Conservation (phyloP, 2,329 filamentous ascomycete genomes). For the Talaromyces piceae region DNA sequence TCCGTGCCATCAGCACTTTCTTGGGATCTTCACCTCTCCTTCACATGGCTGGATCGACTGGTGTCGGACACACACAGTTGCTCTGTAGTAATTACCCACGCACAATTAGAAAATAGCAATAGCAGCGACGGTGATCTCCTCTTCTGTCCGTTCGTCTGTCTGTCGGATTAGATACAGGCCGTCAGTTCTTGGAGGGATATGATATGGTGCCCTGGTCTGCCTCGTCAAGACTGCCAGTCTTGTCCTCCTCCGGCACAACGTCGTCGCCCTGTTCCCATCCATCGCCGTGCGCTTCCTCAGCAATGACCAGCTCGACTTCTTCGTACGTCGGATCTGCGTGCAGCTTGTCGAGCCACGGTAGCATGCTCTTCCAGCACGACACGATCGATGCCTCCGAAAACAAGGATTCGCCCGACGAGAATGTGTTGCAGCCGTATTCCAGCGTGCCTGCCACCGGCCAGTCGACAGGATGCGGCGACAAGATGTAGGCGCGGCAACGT, state of each 20-base stretch:
- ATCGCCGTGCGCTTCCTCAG: slow-evolving; percentile 15
- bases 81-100: too few relatives aligned
- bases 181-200: too few relatives aligned
- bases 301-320: slow-evolving; percentile 29
- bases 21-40: too few relatives aligned
- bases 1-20: too few relatives aligned
- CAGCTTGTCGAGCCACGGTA: slow-evolving; percentile 56
- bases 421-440: slow-evolving; percentile 58
- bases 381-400: slow-evolving; percentile 59
- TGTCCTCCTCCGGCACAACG: slow-evolving; percentile 1
- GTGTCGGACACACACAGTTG: too few relatives aligned
- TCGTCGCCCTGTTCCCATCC: slow-evolving; percentile 10
- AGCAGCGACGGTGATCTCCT: too few relatives aligned
- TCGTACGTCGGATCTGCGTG: slow-evolving; percentile 37
- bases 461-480: slow-evolving; percentile 46
- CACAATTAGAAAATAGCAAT: too few relatives aligned
- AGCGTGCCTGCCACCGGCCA: slow-evolving; percentile 47
- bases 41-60: too few relatives aligned
- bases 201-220: too few relatives aligned
- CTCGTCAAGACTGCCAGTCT: not conserved
- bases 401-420: slow-evolving; percentile 57
- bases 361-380: slow-evolving; percentile 44
- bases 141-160: too few relatives aligned
- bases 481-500: slow-evolving; percentile 55
- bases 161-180: too few relatives aligned